These are phyloP conservation scores for Prunus kanzakura DNA, from an alignment of 306 rosid species.

Conservation along the genomic window DNA sequence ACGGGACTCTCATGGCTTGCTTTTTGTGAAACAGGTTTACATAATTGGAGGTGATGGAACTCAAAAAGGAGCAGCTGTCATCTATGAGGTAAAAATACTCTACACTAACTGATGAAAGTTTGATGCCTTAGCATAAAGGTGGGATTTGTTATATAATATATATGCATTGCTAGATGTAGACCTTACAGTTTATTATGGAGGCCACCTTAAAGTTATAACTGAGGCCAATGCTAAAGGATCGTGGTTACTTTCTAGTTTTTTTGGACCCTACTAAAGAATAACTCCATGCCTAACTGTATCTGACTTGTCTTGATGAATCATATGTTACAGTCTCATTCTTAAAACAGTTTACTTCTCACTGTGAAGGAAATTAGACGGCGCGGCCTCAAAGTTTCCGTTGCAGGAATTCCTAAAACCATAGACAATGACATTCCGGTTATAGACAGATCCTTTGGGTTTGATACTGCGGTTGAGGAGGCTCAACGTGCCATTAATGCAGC, in stretches of 20 bases:
- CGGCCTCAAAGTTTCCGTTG: conserved; percentile 50
- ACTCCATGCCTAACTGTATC: background rate
- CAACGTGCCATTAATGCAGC: conserved; percentile 96
- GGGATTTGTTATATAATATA: background rate
- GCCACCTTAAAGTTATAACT: background rate
- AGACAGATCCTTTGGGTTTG: conserved; percentile 91
- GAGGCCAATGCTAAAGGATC: background rate
- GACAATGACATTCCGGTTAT: conserved; percentile 61
- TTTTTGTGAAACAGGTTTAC: conserved; percentile 36
- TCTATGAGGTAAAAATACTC: conserved; percentile 34
- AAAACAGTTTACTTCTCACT: background rate
- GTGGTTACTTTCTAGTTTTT: background rate
- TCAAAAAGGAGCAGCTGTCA: conserved; percentile 46
- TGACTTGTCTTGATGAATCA: background rate
- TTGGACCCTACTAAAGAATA: background rate
- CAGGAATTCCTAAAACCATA: conserved; percentile 50
- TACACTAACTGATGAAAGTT: background rate
- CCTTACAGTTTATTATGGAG: too few species aligned
- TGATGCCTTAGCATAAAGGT: background rate
- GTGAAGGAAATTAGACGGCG: conserved; percentile 45
- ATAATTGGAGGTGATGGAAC: conserved; percentile 57
- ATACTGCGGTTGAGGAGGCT: conserved; percentile 95
- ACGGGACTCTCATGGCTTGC: background rate
- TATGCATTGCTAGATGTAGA: too few species aligned
- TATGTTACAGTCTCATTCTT: background rate